Evolutionary conservation across 495 filamentous ascomycete genomes (phyloP).

Genomic region (Hypoxylon trugodes): DNA sequence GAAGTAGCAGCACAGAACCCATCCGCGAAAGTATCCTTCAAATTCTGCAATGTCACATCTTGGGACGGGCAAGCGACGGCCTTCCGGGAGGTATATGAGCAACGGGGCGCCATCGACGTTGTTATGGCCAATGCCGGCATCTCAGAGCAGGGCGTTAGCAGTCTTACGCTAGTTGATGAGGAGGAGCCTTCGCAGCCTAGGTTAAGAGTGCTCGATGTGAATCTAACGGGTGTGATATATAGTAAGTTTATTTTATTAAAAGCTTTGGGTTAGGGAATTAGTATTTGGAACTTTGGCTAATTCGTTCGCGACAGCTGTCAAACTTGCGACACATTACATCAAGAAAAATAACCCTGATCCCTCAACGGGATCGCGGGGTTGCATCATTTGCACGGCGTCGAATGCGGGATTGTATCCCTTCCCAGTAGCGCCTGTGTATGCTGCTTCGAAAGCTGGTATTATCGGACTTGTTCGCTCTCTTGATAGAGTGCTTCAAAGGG

Average conservation of each 20-base stretch:
- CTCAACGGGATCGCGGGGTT: conserved; percentile 46
- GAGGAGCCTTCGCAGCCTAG: conserved; percentile 51
- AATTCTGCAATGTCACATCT: conserved; percentile 56
- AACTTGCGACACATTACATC: conserved; percentile 62
- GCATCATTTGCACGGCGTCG: conserved; percentile 64
- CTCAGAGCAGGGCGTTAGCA: conserved; percentile 53
- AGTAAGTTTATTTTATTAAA: conserved; percentile 47
- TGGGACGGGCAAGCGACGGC: conserved; percentile 58
- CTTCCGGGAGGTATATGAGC: conserved; percentile 52
- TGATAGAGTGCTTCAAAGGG: conserved; percentile 46
- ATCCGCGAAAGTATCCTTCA: conserved; percentile 49
- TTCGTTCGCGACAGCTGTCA: conserved; percentile 49
- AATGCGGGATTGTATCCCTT: conserved; percentile 66
- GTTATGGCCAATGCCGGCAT: conserved; percentile 67
- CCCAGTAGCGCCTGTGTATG: conserved; percentile 63
- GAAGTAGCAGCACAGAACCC: conserved; percentile 49
- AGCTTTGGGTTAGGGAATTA: no score
- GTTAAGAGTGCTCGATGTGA: conserved; percentile 56
- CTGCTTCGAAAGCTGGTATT: conserved; percentile 60
- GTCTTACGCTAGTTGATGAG: conserved; percentile 42
- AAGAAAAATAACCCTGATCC: conserved; percentile 50
- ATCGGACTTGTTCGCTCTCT: conserved; percentile 61
- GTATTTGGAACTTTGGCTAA: conserved; percentile 17
- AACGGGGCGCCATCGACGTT: conserved; percentile 55
- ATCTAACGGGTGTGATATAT: conserved; percentile 58